Conservation (phyloP, 1,284 basidiomycete species). For the Stygiomarasmius scandens region DNA sequence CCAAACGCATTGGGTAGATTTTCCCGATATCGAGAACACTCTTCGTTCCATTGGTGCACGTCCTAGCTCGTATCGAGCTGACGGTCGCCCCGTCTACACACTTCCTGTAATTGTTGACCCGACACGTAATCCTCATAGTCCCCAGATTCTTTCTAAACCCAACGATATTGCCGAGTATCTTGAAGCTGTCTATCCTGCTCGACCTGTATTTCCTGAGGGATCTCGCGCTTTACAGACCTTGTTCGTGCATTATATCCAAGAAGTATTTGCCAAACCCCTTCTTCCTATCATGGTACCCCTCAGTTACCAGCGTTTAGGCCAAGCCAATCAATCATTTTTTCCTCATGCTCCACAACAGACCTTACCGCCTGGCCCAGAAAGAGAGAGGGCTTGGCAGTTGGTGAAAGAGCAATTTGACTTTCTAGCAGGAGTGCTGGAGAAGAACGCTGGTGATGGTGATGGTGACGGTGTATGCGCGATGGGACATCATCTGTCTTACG, state of each 20-base stretch:
- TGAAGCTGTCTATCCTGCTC: conserved; percentile 65
- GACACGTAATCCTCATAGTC: conserved; percentile 38
- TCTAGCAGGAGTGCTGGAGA: conserved; percentile 62
- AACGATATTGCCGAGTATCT: conserved; percentile 71
- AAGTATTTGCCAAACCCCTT: conserved; percentile 65
- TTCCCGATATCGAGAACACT: conserved; percentile 65
- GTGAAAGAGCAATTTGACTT: conserved; percentile 69
- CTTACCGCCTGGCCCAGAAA: conserved; percentile 44
- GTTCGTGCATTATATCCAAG: conserved; percentile 71
- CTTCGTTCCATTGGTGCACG: conserved; percentile 60
- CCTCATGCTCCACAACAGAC: conserved; percentile 24
- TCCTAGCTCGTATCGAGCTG: conserved; percentile 51
- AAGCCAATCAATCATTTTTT: conserved; percentile 57
- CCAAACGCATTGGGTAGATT: conserved; percentile 68
- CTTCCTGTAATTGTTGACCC: conserved; percentile 66
- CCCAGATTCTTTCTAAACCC: conserved; percentile 54
- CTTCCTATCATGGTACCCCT: conserved; percentile 71
- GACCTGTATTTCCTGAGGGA: conserved; percentile 69
- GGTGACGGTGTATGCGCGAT: conserved; percentile 65
- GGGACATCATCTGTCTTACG: conserved; percentile 67
- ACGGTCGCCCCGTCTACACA: conserved; percentile 64
- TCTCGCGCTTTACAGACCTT: conserved; percentile 65
- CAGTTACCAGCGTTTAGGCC: conserved; percentile 60
- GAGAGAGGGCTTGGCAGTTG: conserved; percentile 63
- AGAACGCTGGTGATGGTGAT: conserved; percentile 60